phyloP scores from a whole-genome alignment of 2,329 filamentous ascomycete species.

The Colletotrichum plurivorum region DNA sequence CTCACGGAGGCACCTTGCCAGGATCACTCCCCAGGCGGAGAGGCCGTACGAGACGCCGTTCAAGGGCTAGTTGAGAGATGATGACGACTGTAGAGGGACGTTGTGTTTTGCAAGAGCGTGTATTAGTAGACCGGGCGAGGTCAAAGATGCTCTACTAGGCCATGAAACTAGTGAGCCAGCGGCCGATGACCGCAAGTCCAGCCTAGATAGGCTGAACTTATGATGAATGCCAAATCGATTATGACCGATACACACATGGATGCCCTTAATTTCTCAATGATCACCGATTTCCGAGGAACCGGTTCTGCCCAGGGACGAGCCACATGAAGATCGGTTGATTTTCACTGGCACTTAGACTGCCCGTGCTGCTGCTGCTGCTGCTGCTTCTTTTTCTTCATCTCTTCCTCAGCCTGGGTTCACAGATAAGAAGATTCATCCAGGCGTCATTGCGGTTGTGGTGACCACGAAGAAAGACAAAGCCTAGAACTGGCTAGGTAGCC shows the following conservation, averaged over 20 bases:
- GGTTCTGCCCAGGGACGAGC: too few relatives aligned
- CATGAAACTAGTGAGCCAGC: neutral
- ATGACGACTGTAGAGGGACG: neutral
- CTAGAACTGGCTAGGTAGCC: neutral
- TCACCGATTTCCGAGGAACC: neutral
- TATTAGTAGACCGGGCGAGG: neutral
- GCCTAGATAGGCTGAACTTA: neutral
- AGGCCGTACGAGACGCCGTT: conserved; percentile 37
- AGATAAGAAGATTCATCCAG: neutral
- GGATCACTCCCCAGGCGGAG: conserved; percentile 38
- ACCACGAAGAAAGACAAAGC: neutral
- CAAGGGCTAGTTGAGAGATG: conserved; percentile 20
- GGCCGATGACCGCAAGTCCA: neutral
- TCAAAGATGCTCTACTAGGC: neutral
- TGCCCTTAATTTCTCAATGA: neutral
- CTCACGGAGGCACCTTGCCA: conserved; percentile 35
- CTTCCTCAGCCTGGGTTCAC: neutral
- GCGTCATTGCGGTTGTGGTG: neutral
- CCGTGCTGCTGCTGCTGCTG: too few relatives aligned
- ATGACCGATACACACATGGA: neutral
- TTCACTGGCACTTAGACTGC: too few relatives aligned
- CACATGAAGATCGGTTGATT: too few relatives aligned
- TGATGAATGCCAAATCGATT: conserved; percentile 13
- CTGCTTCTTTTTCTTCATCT: neutral
- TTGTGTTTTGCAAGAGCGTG: neutral